phyloP scores from a whole-genome alignment of 352 stramenopile genomes.

The Pilasporangium apinafurcum region DNA sequence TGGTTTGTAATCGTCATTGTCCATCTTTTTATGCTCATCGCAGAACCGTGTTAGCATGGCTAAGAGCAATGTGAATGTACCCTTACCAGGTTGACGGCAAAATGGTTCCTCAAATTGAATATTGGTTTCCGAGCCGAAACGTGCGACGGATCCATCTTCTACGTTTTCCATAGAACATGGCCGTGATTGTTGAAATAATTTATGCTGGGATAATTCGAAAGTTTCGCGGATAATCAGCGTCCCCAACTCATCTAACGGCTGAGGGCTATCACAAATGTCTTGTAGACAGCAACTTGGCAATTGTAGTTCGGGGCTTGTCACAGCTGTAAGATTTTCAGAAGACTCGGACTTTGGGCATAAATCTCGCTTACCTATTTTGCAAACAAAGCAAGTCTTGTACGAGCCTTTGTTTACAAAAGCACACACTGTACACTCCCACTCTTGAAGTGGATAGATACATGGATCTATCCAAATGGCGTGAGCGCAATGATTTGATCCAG shows the following conservation, averaged over 20 bases:
- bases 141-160: background rate
- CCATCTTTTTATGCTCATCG: background rate
- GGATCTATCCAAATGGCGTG: conserved; percentile 82
- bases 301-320: background rate
- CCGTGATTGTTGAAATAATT: no score
- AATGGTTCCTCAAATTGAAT: conserved; percentile 74
- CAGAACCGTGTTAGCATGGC: conserved; percentile 39
- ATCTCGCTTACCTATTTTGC: conserved; percentile 20
- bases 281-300: background rate
- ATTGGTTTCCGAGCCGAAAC: no score
- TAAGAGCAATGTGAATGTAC: conserved; percentile 45
- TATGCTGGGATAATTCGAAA: no score
- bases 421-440: conserved; percentile 67
- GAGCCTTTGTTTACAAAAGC: conserved; percentile 66
- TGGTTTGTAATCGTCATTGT: conserved; percentile 7
- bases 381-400: conserved; percentile 41
- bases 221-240: conserved; percentile 9
- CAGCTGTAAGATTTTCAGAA: background rate
- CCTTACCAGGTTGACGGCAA: conserved; percentile 52
- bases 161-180: no score
- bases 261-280: background rate
- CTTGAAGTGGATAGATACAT: conserved; percentile 50
- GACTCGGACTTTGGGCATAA: background rate
- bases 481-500: conserved; percentile 71
- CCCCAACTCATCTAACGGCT: conserved; percentile 14